phyloP scores from a whole-genome alignment of 108 stramenopile species.

The Skeletonema tropicum region DNA sequence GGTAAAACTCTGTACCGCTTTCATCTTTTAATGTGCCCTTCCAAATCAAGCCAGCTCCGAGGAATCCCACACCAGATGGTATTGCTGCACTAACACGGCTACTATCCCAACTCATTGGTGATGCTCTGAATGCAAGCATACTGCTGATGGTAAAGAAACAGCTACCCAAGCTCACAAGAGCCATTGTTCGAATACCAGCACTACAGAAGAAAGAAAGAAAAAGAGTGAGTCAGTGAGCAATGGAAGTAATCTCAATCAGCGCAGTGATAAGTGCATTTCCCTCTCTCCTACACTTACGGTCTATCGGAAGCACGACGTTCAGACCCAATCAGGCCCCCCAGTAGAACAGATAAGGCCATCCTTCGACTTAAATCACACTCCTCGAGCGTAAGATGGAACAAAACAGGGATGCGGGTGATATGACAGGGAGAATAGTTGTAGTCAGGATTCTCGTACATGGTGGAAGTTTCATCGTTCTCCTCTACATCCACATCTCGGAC shows the following conservation, averaged over 20 bases:
- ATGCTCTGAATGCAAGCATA: slow-evolving; percentile 73
- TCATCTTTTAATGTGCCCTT: slow-evolving; percentile 39
- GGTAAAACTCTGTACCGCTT: slow-evolving; percentile 23
- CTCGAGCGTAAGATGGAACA: slow-evolving; percentile 67
- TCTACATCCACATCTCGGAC: slow-evolving; percentile 21
- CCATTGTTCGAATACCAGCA: slow-evolving; percentile 94
- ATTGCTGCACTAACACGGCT: slow-evolving; percentile 49
- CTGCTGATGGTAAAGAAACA: slow-evolving; percentile 86
- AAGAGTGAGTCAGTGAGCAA: neutral
- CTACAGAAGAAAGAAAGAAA: neutral
- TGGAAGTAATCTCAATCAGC: neutral
- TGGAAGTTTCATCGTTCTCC: neutral
- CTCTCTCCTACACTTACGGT: slow-evolving; percentile 32
- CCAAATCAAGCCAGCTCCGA: slow-evolving; percentile 55
- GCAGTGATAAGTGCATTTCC: neutral
- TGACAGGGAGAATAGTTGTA: slow-evolving; percentile 58
- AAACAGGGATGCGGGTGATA: slow-evolving; percentile 31
- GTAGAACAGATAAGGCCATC: slow-evolving; percentile 52
- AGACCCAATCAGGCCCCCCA: slow-evolving; percentile 82
- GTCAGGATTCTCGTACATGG: slow-evolving; percentile 59
- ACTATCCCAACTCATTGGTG: slow-evolving; percentile 83
- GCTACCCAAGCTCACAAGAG: slow-evolving; percentile 80
- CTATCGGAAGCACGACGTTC: slow-evolving; percentile 85
- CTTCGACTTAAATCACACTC: slow-evolving; percentile 74
- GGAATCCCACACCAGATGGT: slow-evolving; percentile 54